A percentile compares a stretch with the other conserved stretches of the same genome.
Evolutionary conservation across 495 filamentous ascomycete species (phyloP).

Genomic region (Lineolata rhizophorae): DNA sequence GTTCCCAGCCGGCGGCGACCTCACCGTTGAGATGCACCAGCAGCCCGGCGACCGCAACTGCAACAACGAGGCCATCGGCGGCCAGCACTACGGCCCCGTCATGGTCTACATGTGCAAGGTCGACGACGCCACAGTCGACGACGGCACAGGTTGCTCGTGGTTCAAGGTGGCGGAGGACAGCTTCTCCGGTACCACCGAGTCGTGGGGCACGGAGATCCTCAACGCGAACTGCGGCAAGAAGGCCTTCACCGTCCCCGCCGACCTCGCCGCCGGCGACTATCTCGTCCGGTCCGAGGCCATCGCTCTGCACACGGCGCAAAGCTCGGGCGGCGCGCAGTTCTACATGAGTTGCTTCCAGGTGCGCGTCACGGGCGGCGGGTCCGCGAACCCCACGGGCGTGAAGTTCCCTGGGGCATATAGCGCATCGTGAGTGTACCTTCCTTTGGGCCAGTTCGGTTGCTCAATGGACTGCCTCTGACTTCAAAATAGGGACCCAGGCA

Average conservation of each 20-base stretch:
- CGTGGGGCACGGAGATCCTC: slow-evolving; percentile 14
- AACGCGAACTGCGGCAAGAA: slow-evolving; percentile 14
- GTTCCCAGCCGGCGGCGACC: slow-evolving; percentile 20
- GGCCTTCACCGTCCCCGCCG: slow-evolving; percentile 10
- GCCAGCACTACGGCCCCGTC: slow-evolving; percentile 29
- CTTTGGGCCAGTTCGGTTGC: not conserved
- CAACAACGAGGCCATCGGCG: slow-evolving; percentile 26
- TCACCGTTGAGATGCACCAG: slow-evolving; percentile 29
- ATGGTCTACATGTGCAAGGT: slow-evolving; percentile 32
- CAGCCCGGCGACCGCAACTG: slow-evolving; percentile 25
- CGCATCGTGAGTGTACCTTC: slow-evolving; percentile 4
- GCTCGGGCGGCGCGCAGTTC: slow-evolving; percentile 2
- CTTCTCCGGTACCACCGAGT: slow-evolving; percentile 9
- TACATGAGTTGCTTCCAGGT: slow-evolving; percentile 3
- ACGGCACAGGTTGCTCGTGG: slow-evolving; percentile 13
- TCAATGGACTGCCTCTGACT: not conserved
- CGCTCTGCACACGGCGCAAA: slow-evolving; percentile 11
- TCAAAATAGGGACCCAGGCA: slow-evolving; percentile 8
- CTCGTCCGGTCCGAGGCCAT: slow-evolving; percentile 12
- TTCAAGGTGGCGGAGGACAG: slow-evolving; percentile 14
- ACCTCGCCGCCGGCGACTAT: slow-evolving; percentile 9
- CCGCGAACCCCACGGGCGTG: slow-evolving; percentile 8
- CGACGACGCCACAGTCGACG: slow-evolving; percentile 22
- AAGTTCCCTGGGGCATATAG: slow-evolving; percentile 10
- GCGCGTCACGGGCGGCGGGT: slow-evolving; percentile 6